Evolutionary conservation across 2,329 filamentous ascomycete species (phyloP).

Genomic region (Plenodomus tracheiphilus): DNA sequence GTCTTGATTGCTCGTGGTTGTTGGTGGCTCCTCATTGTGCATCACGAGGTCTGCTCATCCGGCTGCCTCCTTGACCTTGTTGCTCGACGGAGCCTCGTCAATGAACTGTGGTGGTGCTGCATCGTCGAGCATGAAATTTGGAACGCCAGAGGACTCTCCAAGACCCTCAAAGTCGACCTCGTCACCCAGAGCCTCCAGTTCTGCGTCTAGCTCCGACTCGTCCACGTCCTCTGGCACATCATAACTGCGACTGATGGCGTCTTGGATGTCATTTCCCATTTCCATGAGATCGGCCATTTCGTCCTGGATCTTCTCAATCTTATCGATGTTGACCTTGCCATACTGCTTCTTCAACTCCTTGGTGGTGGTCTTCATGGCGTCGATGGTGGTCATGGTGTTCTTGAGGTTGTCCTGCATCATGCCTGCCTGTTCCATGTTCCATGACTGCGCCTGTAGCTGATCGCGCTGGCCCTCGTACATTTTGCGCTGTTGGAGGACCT

Average conservation of each 20-base stretch:
- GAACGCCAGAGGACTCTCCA: conserved; percentile 64
- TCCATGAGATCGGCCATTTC: conserved; percentile 99
- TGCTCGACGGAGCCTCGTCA: conserved; percentile 77
- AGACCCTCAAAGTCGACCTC: conserved; percentile 87
- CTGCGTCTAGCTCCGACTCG: conserved; percentile 93
- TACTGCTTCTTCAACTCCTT: conserved; percentile 93
- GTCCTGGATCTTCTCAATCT: conserved; percentile 96
- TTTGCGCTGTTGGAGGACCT: conserved; percentile 89
- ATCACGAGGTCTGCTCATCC: conserved; percentile 39
- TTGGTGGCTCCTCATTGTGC: not conserved
- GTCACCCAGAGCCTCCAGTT: conserved; percentile 90
- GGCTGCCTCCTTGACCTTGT: conserved; percentile 81
- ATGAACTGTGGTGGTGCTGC: conserved; percentile 82
- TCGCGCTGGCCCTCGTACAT: conserved; percentile 93
- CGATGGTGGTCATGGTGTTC: conserved; percentile 97
- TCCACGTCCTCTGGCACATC: conserved; percentile 97
- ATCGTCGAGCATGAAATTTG: conserved; percentile 88
- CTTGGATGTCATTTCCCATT: conserved; percentile 96
- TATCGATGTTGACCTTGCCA: conserved; percentile 94
- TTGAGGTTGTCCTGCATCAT: conserved; percentile 99
- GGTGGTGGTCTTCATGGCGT: conserved; percentile 95
- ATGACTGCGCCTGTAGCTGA: conserved; percentile 89
- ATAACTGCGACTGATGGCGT: conserved; percentile 87
- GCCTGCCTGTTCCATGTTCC: conserved; percentile 98
- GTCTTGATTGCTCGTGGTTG: not conserved